phyloP scores from a whole-genome alignment of 495 filamentous ascomycete species.

The Xylaria longipes region DNA sequence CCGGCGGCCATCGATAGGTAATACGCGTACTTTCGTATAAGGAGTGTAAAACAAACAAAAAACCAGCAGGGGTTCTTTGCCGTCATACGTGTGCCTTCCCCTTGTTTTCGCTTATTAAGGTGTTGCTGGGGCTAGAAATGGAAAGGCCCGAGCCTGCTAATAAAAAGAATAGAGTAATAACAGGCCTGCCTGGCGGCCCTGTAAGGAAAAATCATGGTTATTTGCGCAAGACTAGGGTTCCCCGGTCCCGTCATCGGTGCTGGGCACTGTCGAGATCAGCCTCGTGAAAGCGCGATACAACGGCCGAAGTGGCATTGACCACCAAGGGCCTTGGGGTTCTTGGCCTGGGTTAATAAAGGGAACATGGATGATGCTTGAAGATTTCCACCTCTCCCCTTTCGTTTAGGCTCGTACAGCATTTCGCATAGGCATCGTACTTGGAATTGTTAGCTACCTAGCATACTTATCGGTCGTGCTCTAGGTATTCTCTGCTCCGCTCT shows the following conservation, averaged over 20 bases:
- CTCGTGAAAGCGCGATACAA: neutral
- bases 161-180: neutral
- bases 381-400: conserved; percentile 4
- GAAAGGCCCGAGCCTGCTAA: conserved; percentile 5
- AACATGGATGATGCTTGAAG: conserved; percentile 15
- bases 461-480: neutral
- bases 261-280: conserved; percentile 6
- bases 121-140: neutral
- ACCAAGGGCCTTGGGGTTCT: conserved; percentile 9
- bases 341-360: neutral
- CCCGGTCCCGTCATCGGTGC: conserved; percentile 6
- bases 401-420: conserved; percentile 16
- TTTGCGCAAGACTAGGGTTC: conserved; percentile 2
- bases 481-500: too few relatives aligned
- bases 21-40: neutral
- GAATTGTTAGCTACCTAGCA: too few relatives aligned
- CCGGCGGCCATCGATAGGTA: conserved; percentile 5
- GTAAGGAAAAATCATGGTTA: conserved; percentile 11
- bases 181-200: neutral
- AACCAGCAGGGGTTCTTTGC: conserved; percentile 13
- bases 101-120: conserved; percentile 13
- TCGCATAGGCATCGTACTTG: conserved; percentile 6
- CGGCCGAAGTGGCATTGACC: conserved; percentile 13
- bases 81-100: neutral
- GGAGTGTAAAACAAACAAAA: neutral